Conservation (phyloP, 352 stramenopile species). For the Phytophthora sp. region DNA sequence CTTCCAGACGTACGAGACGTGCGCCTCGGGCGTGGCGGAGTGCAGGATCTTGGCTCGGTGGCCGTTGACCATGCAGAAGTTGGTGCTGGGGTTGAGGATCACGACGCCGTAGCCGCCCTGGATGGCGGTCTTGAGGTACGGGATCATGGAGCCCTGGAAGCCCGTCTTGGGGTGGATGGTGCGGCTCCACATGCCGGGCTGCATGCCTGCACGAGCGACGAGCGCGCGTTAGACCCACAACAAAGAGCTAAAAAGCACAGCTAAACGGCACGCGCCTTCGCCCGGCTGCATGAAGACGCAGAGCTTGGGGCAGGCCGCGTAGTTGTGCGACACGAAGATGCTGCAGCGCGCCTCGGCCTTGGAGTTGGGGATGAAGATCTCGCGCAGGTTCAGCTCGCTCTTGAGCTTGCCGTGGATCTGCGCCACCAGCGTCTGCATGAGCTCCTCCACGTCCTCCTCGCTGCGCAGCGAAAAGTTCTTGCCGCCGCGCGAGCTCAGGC, state of each 20-base stretch:
- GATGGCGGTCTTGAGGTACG: slow-evolving; percentile 87
- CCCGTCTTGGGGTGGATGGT: slow-evolving; percentile 80
- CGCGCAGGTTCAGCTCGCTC: slow-evolving; percentile 80
- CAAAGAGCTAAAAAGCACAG: not conserved
- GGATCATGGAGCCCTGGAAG: slow-evolving; percentile 89
- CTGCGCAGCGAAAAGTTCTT: slow-evolving; percentile 85
- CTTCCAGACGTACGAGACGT: slow-evolving; percentile 87
- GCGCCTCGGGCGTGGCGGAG: slow-evolving; percentile 74
- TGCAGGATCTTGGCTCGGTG: slow-evolving; percentile 85
- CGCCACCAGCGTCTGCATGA: slow-evolving; percentile 83
- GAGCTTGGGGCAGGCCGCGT: slow-evolving; percentile 77
- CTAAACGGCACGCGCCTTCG: too few relatives aligned
- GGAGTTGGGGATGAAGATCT: slow-evolving; percentile 90
- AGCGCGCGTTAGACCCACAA: too few relatives aligned
- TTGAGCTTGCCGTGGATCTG: slow-evolving; percentile 90
- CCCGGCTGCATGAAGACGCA: slow-evolving; percentile 85
- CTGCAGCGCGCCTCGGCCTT: slow-evolving; percentile 88
- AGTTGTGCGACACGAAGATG: slow-evolving; percentile 87
- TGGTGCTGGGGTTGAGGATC: slow-evolving; percentile 86
- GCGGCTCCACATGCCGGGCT: slow-evolving; percentile 76
- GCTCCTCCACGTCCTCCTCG: slow-evolving; percentile 84
- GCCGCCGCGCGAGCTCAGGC: slow-evolving; percentile 56
- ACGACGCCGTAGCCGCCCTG: slow-evolving; percentile 85
- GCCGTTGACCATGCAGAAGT: slow-evolving; percentile 79
- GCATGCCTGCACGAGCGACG: slow-evolving; percentile 62